Conservation (phyloP, 2,329 filamentous ascomycete genomes). For the Penicillium sp. region DNA sequence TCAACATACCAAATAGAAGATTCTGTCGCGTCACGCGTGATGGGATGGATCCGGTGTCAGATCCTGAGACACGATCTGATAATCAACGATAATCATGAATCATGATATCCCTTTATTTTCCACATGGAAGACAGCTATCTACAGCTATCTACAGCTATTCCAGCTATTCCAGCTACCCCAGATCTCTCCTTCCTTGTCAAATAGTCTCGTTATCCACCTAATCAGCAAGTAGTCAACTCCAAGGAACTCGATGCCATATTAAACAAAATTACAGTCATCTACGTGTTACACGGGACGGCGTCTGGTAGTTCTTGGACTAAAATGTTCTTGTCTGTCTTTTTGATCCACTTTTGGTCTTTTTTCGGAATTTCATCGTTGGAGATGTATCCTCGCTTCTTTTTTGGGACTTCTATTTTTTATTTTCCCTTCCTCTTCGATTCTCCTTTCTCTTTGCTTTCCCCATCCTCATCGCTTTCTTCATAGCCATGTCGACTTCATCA, state of each 20-base stretch:
- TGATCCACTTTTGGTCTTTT: conserved; percentile 27
- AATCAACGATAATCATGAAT: background rate
- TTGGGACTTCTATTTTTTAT: background rate
- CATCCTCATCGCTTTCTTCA: background rate
- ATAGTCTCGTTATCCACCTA: background rate
- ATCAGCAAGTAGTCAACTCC: no score
- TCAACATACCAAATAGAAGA: background rate
- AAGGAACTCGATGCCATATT: no score
- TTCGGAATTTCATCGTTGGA: conserved; percentile 18
- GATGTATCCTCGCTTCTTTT: conserved; percentile 9
- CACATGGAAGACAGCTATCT: background rate
- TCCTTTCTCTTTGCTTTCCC: background rate
- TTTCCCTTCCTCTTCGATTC: background rate
- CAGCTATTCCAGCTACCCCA: background rate
- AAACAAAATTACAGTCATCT: conserved; percentile 25
- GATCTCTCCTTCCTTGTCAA: background rate
- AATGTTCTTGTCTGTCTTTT: conserved; percentile 19
- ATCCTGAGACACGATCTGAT: conserved; percentile 20
- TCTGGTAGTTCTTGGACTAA: conserved; percentile 20
- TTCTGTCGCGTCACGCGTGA: conserved; percentile 4
- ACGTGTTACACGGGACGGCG: conserved; percentile 25
- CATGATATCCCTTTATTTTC: background rate
- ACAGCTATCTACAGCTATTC: background rate
- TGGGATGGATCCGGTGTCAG: conserved; percentile 7
- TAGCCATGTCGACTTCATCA: conserved; percentile 27